These are phyloP conservation scores for Austroboletus niveus DNA, from an alignment of 1,284 basidiomycete genomes.

Conservation along the genomic window DNA sequence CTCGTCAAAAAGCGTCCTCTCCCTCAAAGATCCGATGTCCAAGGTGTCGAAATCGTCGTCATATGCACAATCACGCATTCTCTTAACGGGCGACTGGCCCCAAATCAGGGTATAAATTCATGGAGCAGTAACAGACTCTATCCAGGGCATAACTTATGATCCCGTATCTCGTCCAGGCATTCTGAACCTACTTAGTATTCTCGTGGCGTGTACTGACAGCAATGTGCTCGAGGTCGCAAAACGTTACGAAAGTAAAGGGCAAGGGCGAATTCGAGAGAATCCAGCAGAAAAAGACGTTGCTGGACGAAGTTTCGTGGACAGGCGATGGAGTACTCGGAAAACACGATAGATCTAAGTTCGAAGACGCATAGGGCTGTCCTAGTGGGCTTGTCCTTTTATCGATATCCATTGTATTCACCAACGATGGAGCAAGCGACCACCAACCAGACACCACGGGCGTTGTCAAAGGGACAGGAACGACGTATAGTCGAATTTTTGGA, in stretches of 20 bases:
- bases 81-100: constrained; percentile 73
- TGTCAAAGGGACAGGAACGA: constrained; percentile 56
- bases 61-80: constrained; percentile 77
- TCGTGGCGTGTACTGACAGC: constrained; percentile 63
- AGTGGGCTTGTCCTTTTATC: too few species aligned
- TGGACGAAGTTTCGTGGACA: too few species aligned
- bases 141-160: constrained; percentile 73
- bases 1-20: constrained; percentile 74
- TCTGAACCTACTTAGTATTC: constrained; percentile 80
- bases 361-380: too few species aligned
- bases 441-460: constrained; percentile 16
- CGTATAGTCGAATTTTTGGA: constrained; percentile 64
- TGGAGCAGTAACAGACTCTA: constrained; percentile 84
- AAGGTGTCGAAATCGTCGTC: constrained; percentile 98
- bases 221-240: constrained; percentile 47
- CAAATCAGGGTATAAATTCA: constrained; percentile 74
- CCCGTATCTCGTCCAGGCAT: constrained; percentile 76
- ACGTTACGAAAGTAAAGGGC: constrained; percentile 56
- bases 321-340: too few species aligned
- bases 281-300: too few species aligned
- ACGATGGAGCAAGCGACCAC: too few species aligned
- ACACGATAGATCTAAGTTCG: too few species aligned
- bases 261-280: constrained; percentile 35
- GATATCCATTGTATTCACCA: too few species aligned
- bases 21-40: constrained; percentile 78